phyloP scores from a whole-genome alignment of 305 asterid genomes.

The Lippia alba region DNA sequence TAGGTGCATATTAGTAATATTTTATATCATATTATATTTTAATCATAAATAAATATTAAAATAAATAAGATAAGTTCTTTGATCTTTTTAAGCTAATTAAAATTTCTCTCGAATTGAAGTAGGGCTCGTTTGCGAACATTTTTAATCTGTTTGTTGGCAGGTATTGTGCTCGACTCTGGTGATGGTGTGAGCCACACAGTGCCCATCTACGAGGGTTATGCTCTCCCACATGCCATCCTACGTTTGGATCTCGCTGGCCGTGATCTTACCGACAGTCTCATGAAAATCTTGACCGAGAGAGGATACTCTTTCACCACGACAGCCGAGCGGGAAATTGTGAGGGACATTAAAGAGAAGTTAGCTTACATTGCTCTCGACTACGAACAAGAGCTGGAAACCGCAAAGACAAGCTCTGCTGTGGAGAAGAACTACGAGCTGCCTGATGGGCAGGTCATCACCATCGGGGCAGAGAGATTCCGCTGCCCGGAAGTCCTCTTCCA shows the following conservation, averaged over 20 bases:
- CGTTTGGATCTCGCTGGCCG: conserved; percentile 84
- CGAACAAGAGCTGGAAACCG: conserved; percentile 77
- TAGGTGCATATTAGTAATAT: no score
- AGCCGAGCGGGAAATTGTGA: conserved; percentile 81
- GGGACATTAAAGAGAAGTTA: conserved; percentile 80
- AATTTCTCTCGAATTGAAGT: no score
- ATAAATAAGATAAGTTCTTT: no score
- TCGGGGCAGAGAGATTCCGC: conserved; percentile 75
- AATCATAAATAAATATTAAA: no score
- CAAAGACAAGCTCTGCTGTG: conserved; percentile 74
- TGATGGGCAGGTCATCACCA: conserved; percentile 85
- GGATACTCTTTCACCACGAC: conserved; percentile 75
- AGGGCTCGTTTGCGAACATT: not conserved
- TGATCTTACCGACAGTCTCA: conserved; percentile 67
- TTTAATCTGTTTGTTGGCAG: conserved; percentile 35
- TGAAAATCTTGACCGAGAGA: conserved; percentile 73
- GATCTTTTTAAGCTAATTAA: no score
- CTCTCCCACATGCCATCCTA: conserved; percentile 76
- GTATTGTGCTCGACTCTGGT: conserved; percentile 81
- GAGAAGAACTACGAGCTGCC: conserved; percentile 87
- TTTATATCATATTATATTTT: no score
- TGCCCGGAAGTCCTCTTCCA: conserved; percentile 93
- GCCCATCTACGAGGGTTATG: conserved; percentile 81
- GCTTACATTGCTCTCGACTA: conserved; percentile 86
- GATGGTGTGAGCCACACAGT: conserved; percentile 82